Base-by-base conservation (phyloP, 495 filamentous ascomycete genomes). In the Penicillium canariense region DNA sequence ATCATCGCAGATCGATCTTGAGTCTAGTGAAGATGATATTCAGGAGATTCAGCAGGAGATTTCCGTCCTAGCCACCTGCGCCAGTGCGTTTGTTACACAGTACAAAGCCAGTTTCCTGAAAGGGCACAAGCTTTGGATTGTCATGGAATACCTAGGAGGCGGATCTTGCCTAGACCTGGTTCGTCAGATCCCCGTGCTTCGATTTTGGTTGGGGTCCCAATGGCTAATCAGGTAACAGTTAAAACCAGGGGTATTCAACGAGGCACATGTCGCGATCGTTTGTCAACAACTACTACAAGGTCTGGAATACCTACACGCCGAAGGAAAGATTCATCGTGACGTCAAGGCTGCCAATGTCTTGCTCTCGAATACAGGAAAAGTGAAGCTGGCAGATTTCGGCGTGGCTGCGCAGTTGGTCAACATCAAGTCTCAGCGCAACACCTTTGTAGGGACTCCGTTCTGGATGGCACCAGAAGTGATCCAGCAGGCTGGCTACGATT, bases 401-500 rank as follows among this genome's bases (percentile, higher is more conserved):
- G 94, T 99, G 27, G 94, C 94, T 8, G 94, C 93, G 12, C 94
- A 99, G 66, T 80, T 99, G 51, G 92, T 90, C 54, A 95, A 96
- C 70, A 96, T 96, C 68, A 97, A 97, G 74, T 96, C 94, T 7
- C 91, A 96, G 75, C 87, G 94, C 22, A 96, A 96, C 62, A 98
- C 94, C 0, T 97, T 98, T 63, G 94, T 98, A n/a, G 94, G 94
- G 7, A 98, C 94, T 4, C 94, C 94, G 0, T 98, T 96, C 74
- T 98, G 94, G 94, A 98, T 98, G 94, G 94, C 94, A 4, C 94
- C 94, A 7, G 94, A 98, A 68, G 94, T 98, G 15, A 98, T 98
- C 60, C 88, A 97, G 71, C 93, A 97, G 74, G 84, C 88, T 48
- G 94, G 94, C 25, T 97, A 98, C 60, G 92, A 96, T 69, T 96